Evolutionary conservation across 352 stramenopile species (phyloP).

Genomic region (Pythium oligandrum): DNA sequence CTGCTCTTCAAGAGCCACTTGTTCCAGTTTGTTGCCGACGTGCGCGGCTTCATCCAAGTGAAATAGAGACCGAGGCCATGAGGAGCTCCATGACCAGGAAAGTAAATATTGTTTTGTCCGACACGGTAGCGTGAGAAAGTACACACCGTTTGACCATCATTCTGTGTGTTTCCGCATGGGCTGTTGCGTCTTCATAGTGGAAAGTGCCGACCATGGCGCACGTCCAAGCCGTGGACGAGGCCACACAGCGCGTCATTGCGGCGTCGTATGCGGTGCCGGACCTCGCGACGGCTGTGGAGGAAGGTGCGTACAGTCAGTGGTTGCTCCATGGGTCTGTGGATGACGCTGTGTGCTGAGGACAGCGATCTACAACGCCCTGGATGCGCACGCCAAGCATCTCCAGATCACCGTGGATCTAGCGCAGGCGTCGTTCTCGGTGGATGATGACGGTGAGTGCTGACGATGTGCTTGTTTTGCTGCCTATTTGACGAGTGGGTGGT

Average conservation of each 20-base stretch:
- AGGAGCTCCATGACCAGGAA: neutral
- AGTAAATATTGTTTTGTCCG: constrained; percentile 16
- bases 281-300: constrained; percentile 51
- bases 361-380: constrained; percentile 77
- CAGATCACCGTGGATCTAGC: constrained; percentile 35
- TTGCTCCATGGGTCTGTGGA: neutral
- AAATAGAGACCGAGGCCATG: constrained; percentile 27
- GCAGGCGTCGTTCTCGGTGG: constrained; percentile 45
- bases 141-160: constrained; percentile 13
- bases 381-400: constrained; percentile 50
- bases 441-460: constrained; percentile 55
- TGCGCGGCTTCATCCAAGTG: constrained; percentile 79
- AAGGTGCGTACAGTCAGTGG: constrained; percentile 34
- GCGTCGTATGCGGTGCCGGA: constrained; percentile 59
- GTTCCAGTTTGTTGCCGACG: constrained; percentile 76
- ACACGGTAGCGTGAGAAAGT: constrained; percentile 13
- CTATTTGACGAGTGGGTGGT: neutral
- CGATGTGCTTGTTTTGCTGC: neutral
- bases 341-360: neutral
- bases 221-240: neutral
- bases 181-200: neutral
- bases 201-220: neutral
- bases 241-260: constrained; percentile 36
- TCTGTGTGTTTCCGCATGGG: neutral
- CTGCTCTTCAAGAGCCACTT: constrained; percentile 78